Evolutionary conservation across 441 rosid species (phyloP).

Genomic region (Erodium texanum): DNA sequence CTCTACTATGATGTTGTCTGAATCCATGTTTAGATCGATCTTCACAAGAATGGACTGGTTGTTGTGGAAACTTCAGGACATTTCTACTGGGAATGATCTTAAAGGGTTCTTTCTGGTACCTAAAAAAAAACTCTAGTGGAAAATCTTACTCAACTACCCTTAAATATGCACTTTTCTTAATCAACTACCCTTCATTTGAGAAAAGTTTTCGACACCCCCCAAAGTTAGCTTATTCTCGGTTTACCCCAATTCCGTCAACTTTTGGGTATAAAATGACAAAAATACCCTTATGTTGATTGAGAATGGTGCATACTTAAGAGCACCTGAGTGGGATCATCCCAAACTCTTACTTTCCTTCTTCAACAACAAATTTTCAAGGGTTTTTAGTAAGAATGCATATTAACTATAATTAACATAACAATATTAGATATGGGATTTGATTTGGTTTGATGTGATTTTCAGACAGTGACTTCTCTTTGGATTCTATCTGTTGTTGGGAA

Average conservation of each 20-base stretch:
- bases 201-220: too few relatives aligned
- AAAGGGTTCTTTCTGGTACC: constrained; percentile 36
- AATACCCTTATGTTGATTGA: too few relatives aligned
- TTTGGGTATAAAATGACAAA: too few relatives aligned
- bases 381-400: neutral
- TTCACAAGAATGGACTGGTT: constrained; percentile 24
- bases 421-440: too few relatives aligned
- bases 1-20: constrained; percentile 27
- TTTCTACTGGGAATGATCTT: constrained; percentile 37
- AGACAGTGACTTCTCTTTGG: constrained; percentile 41
- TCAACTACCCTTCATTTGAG: too few relatives aligned
- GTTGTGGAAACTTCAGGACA: constrained; percentile 24
- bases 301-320: too few relatives aligned
- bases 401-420: neutral
- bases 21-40: constrained; percentile 27
- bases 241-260: too few relatives aligned
- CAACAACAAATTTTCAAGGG: neutral
- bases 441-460: too few relatives aligned
- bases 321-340: neutral
- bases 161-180: too few relatives aligned
- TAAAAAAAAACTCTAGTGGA: too few relatives aligned
- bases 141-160: too few relatives aligned
- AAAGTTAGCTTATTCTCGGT: too few relatives aligned
- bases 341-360: neutral
- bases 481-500: constrained; percentile 38